These are phyloP conservation scores for Umbelopsis vinacea DNA, from an alignment of 192 early-diverging fungal species.

Conservation along the genomic window DNA sequence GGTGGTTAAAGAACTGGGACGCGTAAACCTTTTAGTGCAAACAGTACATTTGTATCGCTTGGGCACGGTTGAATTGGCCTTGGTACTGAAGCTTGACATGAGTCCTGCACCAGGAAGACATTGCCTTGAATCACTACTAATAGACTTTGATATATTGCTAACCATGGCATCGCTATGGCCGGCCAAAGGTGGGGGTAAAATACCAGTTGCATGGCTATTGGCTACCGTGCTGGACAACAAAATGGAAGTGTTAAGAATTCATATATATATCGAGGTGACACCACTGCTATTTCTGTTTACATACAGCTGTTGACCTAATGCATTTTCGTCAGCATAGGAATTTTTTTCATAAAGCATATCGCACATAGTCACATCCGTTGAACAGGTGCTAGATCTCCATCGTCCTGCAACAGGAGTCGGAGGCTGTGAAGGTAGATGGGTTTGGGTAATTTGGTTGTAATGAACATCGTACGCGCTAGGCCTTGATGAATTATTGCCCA, in stretches of 20 bases:
- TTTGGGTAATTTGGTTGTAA: not conserved
- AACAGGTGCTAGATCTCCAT: not conserved
- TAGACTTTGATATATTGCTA: not conserved
- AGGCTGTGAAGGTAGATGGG: not conserved
- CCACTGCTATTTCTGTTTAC: not conserved
- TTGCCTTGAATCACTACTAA: not conserved
- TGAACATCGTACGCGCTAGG: not conserved
- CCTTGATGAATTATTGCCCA: not conserved
- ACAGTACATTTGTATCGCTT: constrained; percentile 43
- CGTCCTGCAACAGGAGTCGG: constrained; percentile 2
- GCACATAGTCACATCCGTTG: not conserved
- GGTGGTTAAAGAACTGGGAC: constrained; percentile 41
- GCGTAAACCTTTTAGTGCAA: constrained; percentile 43
- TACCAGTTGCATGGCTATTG: not conserved
- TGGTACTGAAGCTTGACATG: constrained; percentile 39
- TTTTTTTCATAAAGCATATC: constrained; percentile 15
- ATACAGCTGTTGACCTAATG: constrained; percentile 5
- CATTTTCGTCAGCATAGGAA: not conserved
- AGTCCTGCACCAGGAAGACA: constrained; percentile 13
- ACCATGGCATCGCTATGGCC: not conserved
- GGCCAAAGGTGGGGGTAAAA: not conserved
- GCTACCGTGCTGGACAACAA: not conserved
- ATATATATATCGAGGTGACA: too few species aligned
- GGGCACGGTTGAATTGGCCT: constrained; percentile 28
- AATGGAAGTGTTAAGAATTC: not conserved